Conservation (phyloP, 1,139 yeast species). For the Pichia sp. region DNA sequence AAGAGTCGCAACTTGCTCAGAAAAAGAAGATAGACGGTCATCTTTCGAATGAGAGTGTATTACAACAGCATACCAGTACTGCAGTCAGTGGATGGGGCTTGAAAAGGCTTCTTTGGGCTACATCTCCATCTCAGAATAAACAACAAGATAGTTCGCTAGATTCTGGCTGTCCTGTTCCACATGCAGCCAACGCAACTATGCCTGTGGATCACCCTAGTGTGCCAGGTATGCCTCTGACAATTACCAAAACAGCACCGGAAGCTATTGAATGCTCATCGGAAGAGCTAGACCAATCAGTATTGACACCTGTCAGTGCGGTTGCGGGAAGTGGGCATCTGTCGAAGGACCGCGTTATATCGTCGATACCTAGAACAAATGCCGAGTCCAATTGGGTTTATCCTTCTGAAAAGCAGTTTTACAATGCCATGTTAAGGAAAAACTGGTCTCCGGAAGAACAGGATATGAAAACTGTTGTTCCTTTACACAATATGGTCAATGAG, state of each 20-base stretch:
- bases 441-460: constrained; percentile 81
- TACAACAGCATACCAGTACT: background rate
- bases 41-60: background rate
- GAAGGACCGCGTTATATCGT: constrained; percentile 68
- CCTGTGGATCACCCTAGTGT: constrained; percentile 18
- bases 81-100: constrained; percentile 14
- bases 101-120: constrained; percentile 18
- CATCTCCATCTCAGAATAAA: background rate
- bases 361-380: constrained; percentile 75
- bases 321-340: constrained; percentile 38
- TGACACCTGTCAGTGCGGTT: constrained; percentile 18
- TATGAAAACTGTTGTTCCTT: constrained; percentile 89
- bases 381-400: constrained; percentile 86
- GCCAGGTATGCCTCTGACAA: constrained; percentile 34
- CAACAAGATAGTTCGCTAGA: background rate
- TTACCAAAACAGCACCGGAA: constrained; percentile 40
- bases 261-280: constrained; percentile 42
- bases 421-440: constrained; percentile 87
- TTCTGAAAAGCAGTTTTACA: constrained; percentile 88
- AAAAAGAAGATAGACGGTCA: constrained; percentile 3
- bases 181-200: constrained; percentile 9
- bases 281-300: constrained; percentile 17
- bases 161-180: constrained; percentile 22
- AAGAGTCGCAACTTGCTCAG: constrained; percentile 12
- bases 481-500: constrained; percentile 92